Conservation (phyloP, 345 rosid species). For the Combretum micranthum region DNA sequence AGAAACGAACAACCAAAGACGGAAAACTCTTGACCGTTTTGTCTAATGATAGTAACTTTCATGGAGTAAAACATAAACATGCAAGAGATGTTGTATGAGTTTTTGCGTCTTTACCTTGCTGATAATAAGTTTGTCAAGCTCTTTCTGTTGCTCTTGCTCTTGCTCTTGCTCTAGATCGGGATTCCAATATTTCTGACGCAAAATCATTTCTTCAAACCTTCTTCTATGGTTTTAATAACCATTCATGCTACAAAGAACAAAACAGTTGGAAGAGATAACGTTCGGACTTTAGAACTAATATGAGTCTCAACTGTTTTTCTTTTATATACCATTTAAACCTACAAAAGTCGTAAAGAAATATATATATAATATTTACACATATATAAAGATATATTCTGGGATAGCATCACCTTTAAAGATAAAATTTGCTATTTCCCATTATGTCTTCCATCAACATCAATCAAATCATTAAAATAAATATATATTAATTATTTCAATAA, state of each 20-base stretch:
- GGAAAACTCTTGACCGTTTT: no score
- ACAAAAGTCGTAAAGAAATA: not conserved
- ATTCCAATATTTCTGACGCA: not conserved
- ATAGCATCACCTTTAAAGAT: no score
- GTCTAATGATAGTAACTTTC: no score
- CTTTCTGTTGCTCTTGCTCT: not conserved
- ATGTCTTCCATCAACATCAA: no score
- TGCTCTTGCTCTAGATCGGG: not conserved
- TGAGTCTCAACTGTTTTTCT: not conserved
- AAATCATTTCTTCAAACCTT: slow-evolving; percentile 1
- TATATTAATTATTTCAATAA: no score
- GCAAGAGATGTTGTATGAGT: no score
- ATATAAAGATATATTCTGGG: no score
- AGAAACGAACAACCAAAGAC: no score
- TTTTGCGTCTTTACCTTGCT: not conserved
- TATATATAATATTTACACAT: no score
- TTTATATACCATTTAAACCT: not conserved
- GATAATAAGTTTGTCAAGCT: not conserved
- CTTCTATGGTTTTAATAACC: not conserved
- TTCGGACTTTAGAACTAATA: slow-evolving; percentile 9
- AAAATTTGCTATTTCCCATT: no score
- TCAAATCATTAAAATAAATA: no score
- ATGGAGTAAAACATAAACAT: no score
- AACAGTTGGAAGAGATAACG: slow-evolving; percentile 18
- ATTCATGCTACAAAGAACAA: slow-evolving; percentile 4